These are phyloP conservation scores for Lachancea quebecensis DNA, from an alignment of 805 yeast genomes.

Conservation along the genomic window DNA sequence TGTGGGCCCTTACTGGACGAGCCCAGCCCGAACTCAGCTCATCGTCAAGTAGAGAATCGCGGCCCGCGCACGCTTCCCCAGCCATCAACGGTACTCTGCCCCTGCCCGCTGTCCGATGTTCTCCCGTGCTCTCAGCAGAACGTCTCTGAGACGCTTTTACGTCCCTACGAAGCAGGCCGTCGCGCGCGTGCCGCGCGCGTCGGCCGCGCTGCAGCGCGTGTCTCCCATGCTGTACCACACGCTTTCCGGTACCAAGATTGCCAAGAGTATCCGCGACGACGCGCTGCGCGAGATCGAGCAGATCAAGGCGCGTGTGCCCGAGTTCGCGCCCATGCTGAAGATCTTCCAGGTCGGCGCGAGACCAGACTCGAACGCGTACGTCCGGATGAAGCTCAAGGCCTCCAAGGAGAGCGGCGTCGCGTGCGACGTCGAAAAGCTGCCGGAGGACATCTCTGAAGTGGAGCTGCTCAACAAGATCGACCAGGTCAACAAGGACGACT, in stretches of 20 bases:
- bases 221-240: conserved; percentile 22
- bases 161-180: not conserved
- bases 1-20: too few relatives aligned
- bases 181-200: not conserved
- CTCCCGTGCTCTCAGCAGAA: conserved; percentile 4
- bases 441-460: conserved; percentile 49
- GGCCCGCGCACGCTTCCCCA: not conserved
- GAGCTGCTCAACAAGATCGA: conserved; percentile 49
- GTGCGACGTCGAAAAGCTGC: conserved; percentile 54
- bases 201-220: conserved; percentile 10
- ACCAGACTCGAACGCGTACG: conserved; percentile 77
- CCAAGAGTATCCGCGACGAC: conserved; percentile 39
- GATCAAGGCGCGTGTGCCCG: conserved; percentile 36
- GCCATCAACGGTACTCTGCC: not conserved
- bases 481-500: conserved; percentile 48
- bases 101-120: not conserved
- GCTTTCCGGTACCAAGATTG: conserved; percentile 43
- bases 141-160: conserved; percentile 3
- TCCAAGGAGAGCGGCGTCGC: conserved; percentile 62
- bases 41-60: not conserved
- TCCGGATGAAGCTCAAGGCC: conserved; percentile 72
- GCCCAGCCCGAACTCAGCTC: too few relatives aligned
- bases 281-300: conserved; percentile 34
- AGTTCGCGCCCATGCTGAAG: conserved; percentile 57
- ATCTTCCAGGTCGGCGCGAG: conserved; percentile 74